Conservation (phyloP, 805 yeast species). For the Candida khao-thaluensis region DNA sequence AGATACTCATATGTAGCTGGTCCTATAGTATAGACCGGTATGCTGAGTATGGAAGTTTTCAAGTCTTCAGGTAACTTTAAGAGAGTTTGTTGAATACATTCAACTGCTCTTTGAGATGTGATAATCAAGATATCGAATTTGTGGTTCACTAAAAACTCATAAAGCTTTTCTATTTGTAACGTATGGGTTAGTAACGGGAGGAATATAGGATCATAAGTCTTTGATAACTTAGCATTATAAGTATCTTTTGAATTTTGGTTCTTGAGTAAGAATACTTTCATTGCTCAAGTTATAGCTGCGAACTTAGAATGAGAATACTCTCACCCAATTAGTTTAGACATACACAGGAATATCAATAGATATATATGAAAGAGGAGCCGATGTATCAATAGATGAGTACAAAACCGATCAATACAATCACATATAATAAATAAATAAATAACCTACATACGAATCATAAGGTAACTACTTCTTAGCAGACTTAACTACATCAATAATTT, state of each 20-base stretch:
- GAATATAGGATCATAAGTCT: conserved; percentile 41
- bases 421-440: conserved; percentile 10
- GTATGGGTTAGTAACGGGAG: conserved; percentile 74
- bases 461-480: conserved; percentile 18
- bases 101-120: conserved; percentile 91
- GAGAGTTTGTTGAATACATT: conserved; percentile 57
- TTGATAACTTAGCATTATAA: conserved; percentile 25
- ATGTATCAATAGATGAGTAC: too few relatives aligned
- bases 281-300: conserved; percentile 1
- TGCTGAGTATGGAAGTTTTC: conserved; percentile 32
- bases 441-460: neutral
- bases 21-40: conserved; percentile 82
- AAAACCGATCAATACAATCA: too few relatives aligned
- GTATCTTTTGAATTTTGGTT: conserved; percentile 50
- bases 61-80: conserved; percentile 16
- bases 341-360: too few relatives aligned
- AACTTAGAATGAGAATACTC: neutral
- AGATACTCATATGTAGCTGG: conserved; percentile 77
- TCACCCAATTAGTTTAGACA: too few relatives aligned
- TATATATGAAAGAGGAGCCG: too few relatives aligned
- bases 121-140: conserved; percentile 50
- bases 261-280: conserved; percentile 57
- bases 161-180: conserved; percentile 45
- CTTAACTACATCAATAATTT: conserved; percentile 68
- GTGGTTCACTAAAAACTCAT: conserved; percentile 41